Evolutionary conservation across 139 green algal species (phyloP), one percentile per base, ranked within the genome.

Genomic region (Raphidocelis subcapitata): DNA sequence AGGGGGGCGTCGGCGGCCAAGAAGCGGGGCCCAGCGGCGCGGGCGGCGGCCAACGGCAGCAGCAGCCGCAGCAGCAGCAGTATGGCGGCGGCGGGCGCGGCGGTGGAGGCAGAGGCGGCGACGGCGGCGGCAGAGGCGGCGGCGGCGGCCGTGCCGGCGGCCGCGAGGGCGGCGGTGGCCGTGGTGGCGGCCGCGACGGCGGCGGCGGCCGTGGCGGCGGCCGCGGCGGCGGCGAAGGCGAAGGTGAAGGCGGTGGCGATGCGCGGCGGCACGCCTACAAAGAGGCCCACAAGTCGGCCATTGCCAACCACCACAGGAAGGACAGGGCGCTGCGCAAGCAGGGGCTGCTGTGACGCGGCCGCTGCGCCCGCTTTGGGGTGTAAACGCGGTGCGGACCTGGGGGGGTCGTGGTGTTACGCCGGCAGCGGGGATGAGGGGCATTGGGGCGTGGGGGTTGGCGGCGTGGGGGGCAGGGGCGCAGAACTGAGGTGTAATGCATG

Each of bases 221-320:
- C 33, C 55, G 54, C n/a, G 67, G 65, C 10, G 44, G 64, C 0
- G 67, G 54, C 28, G 64, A 79, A 20, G 62, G 59, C 5, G 73
- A 33, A 1, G 65, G 61, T 31, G 69, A 70, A 1, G 51, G 77
- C 0, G 62, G 71, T 14, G 65, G 65, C 24, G 61, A 69, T 2
- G 47, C 65, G 1, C 69, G 75, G 15, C 56, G 62, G 29, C 71
- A 86, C 24, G 66, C 51, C 0, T 62, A 81, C 21, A 95, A 95
- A 51, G 90, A 95, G 57, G 77, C 88, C 72, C 85, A 94, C 73
- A 95, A 95, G 64, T 76, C 81, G 1, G 81, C 81, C 8, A 72
- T 93, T 20, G 90, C 57, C 31, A 95, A 95, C 60, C 90, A 95
- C 63, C 81, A 95, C 65, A 66, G 90, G 29, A 91, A 90, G 52